Base-by-base conservation (phyloP, 2,329 filamentous ascomycete genomes). In the Diaporthe australafricana region DNA sequence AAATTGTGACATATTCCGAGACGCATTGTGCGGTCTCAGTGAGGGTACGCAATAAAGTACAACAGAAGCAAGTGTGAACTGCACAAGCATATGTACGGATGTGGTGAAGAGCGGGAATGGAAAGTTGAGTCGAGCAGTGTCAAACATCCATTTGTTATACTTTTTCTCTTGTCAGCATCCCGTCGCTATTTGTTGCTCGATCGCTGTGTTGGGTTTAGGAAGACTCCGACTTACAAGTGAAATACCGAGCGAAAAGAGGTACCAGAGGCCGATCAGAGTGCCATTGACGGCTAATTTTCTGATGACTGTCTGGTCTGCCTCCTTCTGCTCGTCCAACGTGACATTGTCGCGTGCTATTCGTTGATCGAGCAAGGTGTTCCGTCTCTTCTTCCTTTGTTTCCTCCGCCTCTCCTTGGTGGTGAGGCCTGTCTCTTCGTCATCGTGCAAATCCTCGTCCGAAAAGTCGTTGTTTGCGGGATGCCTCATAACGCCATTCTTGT, bases 141-240 rank as follows among this genome's bases (percentile, higher is more conserved):
- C 93, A 84, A 99, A 98, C 96, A 99, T 98, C 96, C 96, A 98
- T 85, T 98, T 98, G 88, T 99, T 99, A 87, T 98, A 99, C 92
- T 96, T 75, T 63, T 40, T 17, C 12, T 5, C 30, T 25, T 20
- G 27, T 73, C 11, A 73, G 72, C 27, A 69, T 30, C 25, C 20
- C 38, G 25, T n/a, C 1, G 6, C 20, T 5, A n/a, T 25, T 4
- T 12, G 4, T 16, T 17, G 1, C 27, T 56, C 12, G 25, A 9
- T 5, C 3, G n/a, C 25, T 8, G 35, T 1, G 3, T 12, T 25
- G 38, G 16, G 11, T 5, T 47, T 14, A 32, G 50, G 38, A 38
- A 4, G 12, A 11, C 25, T 52, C 66, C 50, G 50, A 86, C 92
- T 85, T 87, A 96, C 93, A 77, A 98, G 88, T 74, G 95, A 97